Evolutionary conservation across 139 green algal genomes (phyloP).

Genomic region (Monoraphidium neglectum): DNA sequence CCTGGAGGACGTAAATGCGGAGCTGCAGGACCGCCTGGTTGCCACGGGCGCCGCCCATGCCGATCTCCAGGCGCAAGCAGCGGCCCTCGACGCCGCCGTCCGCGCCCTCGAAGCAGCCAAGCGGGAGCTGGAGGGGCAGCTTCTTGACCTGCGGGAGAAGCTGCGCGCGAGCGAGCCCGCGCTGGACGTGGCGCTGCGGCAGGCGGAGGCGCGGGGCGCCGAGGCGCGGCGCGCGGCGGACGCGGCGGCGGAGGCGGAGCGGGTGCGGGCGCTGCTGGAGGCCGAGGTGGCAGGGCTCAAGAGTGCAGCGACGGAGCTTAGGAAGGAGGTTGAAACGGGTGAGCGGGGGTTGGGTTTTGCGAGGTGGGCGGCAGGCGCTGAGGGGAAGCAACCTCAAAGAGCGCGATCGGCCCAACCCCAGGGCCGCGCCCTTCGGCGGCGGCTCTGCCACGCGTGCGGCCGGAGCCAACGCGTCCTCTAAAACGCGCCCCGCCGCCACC

Average conservation of each 20-base stretch:
- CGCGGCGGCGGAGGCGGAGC: background rate
- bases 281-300: background rate
- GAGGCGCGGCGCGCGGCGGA: background rate
- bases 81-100: background rate
- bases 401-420: too few species aligned
- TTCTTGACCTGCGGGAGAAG: too few species aligned
- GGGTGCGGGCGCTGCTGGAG: background rate
- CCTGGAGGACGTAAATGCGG: too few species aligned
- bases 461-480: too few species aligned
- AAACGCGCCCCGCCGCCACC: background rate
- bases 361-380: too few species aligned
- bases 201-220: background rate
- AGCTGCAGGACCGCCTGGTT: too few species aligned
- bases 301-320: background rate
- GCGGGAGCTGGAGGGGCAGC: constrained; percentile 14
- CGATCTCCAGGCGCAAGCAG: background rate
- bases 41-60: background rate
- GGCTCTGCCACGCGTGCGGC: too few species aligned
- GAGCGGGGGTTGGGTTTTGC: background rate
- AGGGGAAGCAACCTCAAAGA: too few species aligned
- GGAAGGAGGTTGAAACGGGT: constrained; percentile 20
- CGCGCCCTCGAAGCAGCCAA: constrained; percentile 21
- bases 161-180: too few species aligned
- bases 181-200: background rate
- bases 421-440: too few species aligned